Base-by-base conservation (phyloP, 495 filamentous ascomycete genomes). In the Xylaria palmicola region DNA sequence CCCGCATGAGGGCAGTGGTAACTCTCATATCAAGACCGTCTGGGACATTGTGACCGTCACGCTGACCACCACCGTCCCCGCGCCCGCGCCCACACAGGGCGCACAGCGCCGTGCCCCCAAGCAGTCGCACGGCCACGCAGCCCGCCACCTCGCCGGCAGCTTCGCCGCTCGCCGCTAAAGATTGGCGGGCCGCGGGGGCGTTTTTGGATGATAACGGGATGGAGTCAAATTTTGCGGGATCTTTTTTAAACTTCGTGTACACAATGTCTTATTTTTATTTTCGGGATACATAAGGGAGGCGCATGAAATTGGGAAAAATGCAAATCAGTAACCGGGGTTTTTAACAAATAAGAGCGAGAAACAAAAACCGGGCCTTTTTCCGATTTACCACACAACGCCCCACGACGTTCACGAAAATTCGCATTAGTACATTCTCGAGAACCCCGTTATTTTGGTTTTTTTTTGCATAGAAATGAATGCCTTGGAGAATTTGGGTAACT, bases 1-100 rank as follows among this genome's bases (percentile, higher is more conserved):
- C 32, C 64, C 76, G 19, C 59, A 73, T 32, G 40, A 75, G 60
- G 76, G 81, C 63, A 67, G 67, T 22, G 49, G 32, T 29, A 26
- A 74, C 59, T 45, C 74, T 52, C 26, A 78, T 56, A 63, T 73
- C 52, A 82, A 79, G 70, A 88, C 85, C 5, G 75, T 87, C 48
- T 80, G 79, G 65, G 79, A 75, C 59, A 79, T 82, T 62, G 70
- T 83, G 24, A 77, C 79, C 58, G 81, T 81, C 62, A 83, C 79
- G 65, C 65, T 65, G 32, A 67, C 65, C 29, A 68, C 66, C 47
- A 68, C 65, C 30, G 48, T 62, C 15, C 8, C 49, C 24, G 68
- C 41, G 19, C 40, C 69, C 6, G 39, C 44, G 7, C 19, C 59
- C 29, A 54, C 59, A n/a, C 44, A 58, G 15, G 48, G 44, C 15